phyloP scores from a whole-genome alignment of 768 basidiomycete species.

The Xanthoconium stramineum region DNA sequence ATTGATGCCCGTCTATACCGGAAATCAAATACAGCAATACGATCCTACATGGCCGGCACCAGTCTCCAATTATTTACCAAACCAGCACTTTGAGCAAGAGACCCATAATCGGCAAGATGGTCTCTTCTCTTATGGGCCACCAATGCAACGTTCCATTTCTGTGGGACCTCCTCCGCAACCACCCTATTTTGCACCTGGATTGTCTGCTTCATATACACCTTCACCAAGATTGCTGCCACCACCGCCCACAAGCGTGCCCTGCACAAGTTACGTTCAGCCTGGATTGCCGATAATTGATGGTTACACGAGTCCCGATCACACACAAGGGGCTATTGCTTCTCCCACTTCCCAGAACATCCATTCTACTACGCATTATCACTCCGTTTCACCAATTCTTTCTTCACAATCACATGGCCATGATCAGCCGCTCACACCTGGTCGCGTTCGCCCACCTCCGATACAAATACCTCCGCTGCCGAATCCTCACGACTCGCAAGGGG shows the following conservation, averaged over 20 bases:
- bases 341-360: conserved; percentile 59
- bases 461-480: conserved; percentile 24
- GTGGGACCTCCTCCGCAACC: conserved; percentile 37
- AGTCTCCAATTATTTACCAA: conserved; percentile 1
- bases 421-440: conserved; percentile 6
- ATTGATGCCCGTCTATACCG: conserved; percentile 9
- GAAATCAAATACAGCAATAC: conserved; percentile 6
- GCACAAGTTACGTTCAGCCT: conserved; percentile 14
- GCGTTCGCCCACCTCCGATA: conserved; percentile 21
- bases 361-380: conserved; percentile 52
- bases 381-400: conserved; percentile 57
- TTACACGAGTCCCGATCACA: conserved; percentile 45
- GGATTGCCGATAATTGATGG: conserved; percentile 14
- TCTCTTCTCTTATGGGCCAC: conserved; percentile 33
- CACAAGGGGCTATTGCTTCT: conserved; percentile 58
- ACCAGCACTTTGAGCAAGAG: conserved; percentile 7
- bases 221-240: conserved; percentile 27
- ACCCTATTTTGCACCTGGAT: conserved; percentile 34
- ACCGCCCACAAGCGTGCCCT: conserved; percentile 28
- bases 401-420: conserved; percentile 20
- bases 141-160: conserved; percentile 50
- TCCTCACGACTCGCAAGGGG: conserved; percentile 33
- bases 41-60: conserved; percentile 10
- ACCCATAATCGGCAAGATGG: conserved; percentile 17
- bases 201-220: conserved; percentile 29